Evolutionary conservation across 1,284 basidiomycete species (phyloP).

Genomic region (Ganoderma resinaceum): DNA sequence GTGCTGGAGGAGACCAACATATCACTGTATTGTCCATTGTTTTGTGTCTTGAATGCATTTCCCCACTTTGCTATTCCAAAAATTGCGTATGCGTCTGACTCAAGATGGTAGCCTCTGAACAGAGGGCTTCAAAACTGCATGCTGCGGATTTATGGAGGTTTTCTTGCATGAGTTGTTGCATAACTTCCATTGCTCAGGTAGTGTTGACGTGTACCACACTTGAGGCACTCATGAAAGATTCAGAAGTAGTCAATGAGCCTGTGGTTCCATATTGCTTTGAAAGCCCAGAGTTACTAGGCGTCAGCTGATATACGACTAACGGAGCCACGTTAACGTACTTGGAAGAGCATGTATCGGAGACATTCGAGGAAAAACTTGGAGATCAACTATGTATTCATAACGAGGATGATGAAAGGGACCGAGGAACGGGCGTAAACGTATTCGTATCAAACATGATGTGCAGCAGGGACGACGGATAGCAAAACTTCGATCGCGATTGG

Average conservation of each 20-base stretch:
- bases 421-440: not conserved
- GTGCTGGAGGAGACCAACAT: slow-evolving; percentile 30
- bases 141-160: no score
- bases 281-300: not conserved
- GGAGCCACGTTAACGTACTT: not conserved
- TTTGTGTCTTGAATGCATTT: slow-evolving; percentile 3
- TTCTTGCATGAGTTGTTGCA: no score
- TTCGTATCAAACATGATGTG: not conserved
- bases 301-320: not conserved
- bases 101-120: no score
- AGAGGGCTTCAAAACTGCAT: no score
- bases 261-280: not conserved
- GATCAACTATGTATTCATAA: slow-evolving; percentile 1
- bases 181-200: no score
- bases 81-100: not conserved
- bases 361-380: not conserved
- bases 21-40: not conserved
- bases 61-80: not conserved
- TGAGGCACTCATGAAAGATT: no score
- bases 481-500: not conserved
- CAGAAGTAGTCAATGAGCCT: no score
- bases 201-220: no score
- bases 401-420: not conserved
- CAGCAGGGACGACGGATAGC: not conserved
- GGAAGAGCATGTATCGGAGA: not conserved